These are phyloP conservation scores for Tetraselmis striata DNA, from an alignment of 139 green algal species.

Conservation along the genomic window DNA sequence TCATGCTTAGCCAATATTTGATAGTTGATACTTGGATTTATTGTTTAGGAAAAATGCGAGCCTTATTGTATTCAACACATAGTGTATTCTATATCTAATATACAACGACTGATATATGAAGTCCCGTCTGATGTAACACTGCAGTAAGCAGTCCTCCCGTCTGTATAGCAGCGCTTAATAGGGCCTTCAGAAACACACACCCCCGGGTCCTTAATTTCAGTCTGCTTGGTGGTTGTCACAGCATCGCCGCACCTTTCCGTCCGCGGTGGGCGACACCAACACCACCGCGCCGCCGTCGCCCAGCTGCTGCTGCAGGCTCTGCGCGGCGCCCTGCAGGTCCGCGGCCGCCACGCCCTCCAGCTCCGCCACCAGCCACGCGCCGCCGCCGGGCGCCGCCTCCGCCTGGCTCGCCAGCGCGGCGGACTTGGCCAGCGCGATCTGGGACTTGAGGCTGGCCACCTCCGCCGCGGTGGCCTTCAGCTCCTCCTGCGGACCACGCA, in stretches of 20 bases:
- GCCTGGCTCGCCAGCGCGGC: conserved; percentile 30
- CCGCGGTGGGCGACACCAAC: conserved; percentile 22
- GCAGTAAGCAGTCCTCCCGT: too few relatives aligned
- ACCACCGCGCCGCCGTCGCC: conserved; percentile 25
- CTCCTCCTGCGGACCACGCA: conserved; percentile 53
- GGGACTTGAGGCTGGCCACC: conserved; percentile 44
- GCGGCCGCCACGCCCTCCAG: conserved; percentile 71
- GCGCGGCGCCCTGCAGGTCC: conserved; percentile 38
- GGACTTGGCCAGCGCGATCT: conserved; percentile 69
- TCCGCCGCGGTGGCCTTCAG: conserved; percentile 51
- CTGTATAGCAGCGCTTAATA: too few relatives aligned
- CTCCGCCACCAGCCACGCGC: conserved; percentile 56
- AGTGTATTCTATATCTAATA: too few relatives aligned
- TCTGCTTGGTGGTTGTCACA: too few relatives aligned
- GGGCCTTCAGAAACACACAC: too few relatives aligned
- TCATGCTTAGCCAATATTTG: too few relatives aligned
- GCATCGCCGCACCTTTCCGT: not conserved
- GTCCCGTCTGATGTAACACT: too few relatives aligned
- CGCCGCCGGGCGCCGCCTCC: conserved; percentile 25
- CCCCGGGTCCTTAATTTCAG: too few relatives aligned
- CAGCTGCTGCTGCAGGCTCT: conserved; percentile 9
- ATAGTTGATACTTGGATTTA: too few relatives aligned
- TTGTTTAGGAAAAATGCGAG: too few relatives aligned
- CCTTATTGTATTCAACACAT: too few relatives aligned
- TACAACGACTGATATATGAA: too few relatives aligned